Evolutionary conservation across 1,139 yeast species (phyloP), one percentile per base, ranked within the genome.

Genomic region (Scheffersomyces lignicola): DNA sequence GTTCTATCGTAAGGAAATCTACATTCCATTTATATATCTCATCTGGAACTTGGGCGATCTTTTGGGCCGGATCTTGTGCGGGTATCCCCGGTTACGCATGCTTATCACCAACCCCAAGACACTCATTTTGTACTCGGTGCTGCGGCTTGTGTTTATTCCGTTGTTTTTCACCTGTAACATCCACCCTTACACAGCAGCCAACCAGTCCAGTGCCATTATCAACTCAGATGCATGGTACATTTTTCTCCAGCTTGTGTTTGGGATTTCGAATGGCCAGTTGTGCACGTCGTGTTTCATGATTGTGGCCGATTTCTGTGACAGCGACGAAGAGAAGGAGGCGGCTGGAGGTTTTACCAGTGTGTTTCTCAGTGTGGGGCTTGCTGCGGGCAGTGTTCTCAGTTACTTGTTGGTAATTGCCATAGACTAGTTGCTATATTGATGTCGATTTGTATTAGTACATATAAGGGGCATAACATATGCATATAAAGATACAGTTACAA

Each of bases 281-380:
- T 74, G 86, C 36, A 83, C 95, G 5, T 76, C 89, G 16, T 75
- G 89, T 38, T 85, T 90, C 59, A 88, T 90, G 90, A 71, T 73
- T 28, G 86, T 90, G 5, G 83, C 90, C 0, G 69, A 69, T 13
- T 67, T 69, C 36, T 68, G 83, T 40, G 73, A 70, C 22, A 67
- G 68, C 10, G 85, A 78, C 30, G 74, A 74, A 14, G 94, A 87
- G 52, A 82, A 80, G 56, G 89, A 86, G 45, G 96, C 96, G 0
- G 96, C 97, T 1, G 96, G 97, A 25, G 97, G 96, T 3, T 85
- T 89, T 56, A 84, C 95, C 38, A 79, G 88, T 1, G 78, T 88
- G 12, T 78, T 85, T 45, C 69, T 88, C 36, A 82, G 90, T 40
- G 51, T 78, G 14, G 96, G 96, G 0, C 68, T 89, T 37, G 80